Percentiles rank a stretch among this genome's conserved stretches.
phyloP scores from a whole-genome alignment of 2,329 filamentous ascomycete genomes.

The Metarhizium sp. region DNA sequence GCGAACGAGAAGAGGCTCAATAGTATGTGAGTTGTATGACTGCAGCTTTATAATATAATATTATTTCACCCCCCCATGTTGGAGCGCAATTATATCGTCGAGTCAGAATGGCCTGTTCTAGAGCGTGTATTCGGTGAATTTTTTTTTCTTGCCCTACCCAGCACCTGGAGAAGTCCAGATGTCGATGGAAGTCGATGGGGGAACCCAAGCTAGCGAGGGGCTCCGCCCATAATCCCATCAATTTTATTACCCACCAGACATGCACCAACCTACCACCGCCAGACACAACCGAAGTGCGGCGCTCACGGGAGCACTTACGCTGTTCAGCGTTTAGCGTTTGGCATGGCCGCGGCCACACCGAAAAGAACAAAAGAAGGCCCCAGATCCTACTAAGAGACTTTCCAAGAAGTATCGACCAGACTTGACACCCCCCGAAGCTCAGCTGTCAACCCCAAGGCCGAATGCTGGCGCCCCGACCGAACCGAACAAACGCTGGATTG shows the following conservation, averaged over 20 bases:
- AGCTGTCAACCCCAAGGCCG: too few relatives aligned
- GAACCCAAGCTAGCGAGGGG: neutral
- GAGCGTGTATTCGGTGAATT: neutral
- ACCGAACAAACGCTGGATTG: too few relatives aligned
- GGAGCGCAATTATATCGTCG: neutral
- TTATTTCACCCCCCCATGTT: neutral
- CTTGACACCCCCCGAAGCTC: too few relatives aligned
- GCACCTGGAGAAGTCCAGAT: neutral
- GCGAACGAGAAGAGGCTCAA: neutral
- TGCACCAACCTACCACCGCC: too few relatives aligned
- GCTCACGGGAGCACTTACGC: too few relatives aligned
- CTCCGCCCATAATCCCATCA: neutral
- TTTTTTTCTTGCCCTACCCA: slow-evolving; percentile 1
- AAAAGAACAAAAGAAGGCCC: neutral
- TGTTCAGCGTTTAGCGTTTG: too few relatives aligned
- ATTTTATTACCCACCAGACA: neutral
- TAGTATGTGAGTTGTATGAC: too few relatives aligned
- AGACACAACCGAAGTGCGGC: too few relatives aligned
- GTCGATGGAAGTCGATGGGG: neutral
- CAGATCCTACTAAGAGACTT: neutral
- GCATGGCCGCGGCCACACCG: neutral
- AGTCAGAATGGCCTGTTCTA: neutral
- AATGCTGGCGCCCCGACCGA: too few relatives aligned
- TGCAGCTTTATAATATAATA: neutral
- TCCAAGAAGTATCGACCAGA: too few relatives aligned